phyloP scores from a whole-genome alignment of 2,329 filamentous ascomycete species.

The Mycosphaerella arachidis region DNA sequence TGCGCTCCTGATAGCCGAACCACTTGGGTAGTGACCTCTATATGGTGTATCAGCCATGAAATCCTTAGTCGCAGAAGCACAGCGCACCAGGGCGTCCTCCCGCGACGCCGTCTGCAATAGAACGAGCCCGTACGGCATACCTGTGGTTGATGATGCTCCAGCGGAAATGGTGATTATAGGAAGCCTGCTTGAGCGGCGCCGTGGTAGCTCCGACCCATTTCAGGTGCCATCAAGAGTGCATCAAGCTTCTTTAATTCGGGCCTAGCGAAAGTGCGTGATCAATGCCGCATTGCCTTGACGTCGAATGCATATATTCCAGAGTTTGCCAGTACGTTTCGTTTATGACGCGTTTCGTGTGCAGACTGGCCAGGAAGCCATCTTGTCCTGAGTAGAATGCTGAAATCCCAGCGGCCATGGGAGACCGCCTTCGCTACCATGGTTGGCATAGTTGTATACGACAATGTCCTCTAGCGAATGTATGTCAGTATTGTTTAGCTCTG shows the following conservation, averaged over 20 bases:
- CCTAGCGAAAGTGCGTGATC: slow-evolving; percentile 56
- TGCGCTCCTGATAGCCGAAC: slow-evolving; percentile 37
- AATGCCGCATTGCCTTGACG: slow-evolving; percentile 61
- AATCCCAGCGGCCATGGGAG: slow-evolving; percentile 47
- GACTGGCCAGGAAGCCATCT: slow-evolving; percentile 63
- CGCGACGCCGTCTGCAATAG: slow-evolving; percentile 35
- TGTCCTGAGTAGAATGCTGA: slow-evolving; percentile 68
- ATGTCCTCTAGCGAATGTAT: slow-evolving; percentile 60
- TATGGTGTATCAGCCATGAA: slow-evolving; percentile 23
- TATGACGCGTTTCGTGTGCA: slow-evolving; percentile 56
- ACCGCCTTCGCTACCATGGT: slow-evolving; percentile 64
- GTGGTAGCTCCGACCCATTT: slow-evolving; percentile 64
- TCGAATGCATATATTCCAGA: slow-evolving; percentile 56
- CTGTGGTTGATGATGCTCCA: slow-evolving; percentile 46
- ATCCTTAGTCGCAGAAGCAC: slow-evolving; percentile 45
- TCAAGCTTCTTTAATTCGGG: slow-evolving; percentile 47
- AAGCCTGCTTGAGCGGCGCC: slow-evolving; percentile 70
- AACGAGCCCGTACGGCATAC: slow-evolving; percentile 44
- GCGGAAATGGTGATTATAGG: slow-evolving; percentile 67
- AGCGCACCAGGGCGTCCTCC: slow-evolving; percentile 31
- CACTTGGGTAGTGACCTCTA: slow-evolving; percentile 34
- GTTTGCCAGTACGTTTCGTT: slow-evolving; percentile 66
- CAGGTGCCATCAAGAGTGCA: slow-evolving; percentile 63
- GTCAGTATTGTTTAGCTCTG: slow-evolving; percentile 57
- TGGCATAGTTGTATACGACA: slow-evolving; percentile 56